Evolutionary conservation across 2,329 filamentous ascomycete genomes (phyloP).

Genomic region (Fusarium marasasianum): DNA sequence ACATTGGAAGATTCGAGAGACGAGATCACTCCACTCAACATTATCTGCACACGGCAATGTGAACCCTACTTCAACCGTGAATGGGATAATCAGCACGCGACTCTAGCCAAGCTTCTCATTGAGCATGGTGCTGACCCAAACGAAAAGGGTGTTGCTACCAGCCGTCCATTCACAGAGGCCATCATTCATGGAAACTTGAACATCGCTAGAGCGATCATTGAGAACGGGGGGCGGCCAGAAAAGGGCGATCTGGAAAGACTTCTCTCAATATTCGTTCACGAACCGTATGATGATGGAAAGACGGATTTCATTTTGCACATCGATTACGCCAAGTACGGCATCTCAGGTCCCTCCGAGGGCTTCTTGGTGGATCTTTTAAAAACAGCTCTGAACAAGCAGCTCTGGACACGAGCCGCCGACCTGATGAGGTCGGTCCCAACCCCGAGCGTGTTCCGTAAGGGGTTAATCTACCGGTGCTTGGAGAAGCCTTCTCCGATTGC

Average conservation of each 20-base stretch:
- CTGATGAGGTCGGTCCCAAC: constrained; percentile 38
- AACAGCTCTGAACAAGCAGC: constrained; percentile 30
- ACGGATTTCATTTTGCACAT: constrained; percentile 36
- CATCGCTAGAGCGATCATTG: constrained; percentile 37
- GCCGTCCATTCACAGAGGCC: constrained; percentile 40
- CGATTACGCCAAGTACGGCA: constrained; percentile 38
- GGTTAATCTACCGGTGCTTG: constrained; percentile 38
- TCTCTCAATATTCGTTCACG: constrained; percentile 31
- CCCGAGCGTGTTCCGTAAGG: constrained; percentile 33
- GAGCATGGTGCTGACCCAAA: constrained; percentile 40
- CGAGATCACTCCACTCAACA: constrained; percentile 39
- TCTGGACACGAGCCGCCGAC: constrained; percentile 42
- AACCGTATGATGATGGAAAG: constrained; percentile 42
- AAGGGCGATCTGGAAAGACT: constrained; percentile 35
- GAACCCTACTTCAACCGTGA: constrained; percentile 36
- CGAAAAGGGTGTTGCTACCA: constrained; percentile 34
- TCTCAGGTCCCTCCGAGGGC: constrained; percentile 34
- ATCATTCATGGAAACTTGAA: constrained; percentile 35
- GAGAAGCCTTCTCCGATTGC: constrained; percentile 31
- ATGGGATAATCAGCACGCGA: constrained; percentile 42
- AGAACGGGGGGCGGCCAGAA: constrained; percentile 39
- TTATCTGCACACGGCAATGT: constrained; percentile 39
- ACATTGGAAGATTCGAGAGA: constrained; percentile 30
- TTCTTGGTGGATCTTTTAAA: constrained; percentile 35
- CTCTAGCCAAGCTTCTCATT: constrained; percentile 39